phyloP scores from a whole-genome alignment of 345 rosid species.

The Gossypium turneri region DNA sequence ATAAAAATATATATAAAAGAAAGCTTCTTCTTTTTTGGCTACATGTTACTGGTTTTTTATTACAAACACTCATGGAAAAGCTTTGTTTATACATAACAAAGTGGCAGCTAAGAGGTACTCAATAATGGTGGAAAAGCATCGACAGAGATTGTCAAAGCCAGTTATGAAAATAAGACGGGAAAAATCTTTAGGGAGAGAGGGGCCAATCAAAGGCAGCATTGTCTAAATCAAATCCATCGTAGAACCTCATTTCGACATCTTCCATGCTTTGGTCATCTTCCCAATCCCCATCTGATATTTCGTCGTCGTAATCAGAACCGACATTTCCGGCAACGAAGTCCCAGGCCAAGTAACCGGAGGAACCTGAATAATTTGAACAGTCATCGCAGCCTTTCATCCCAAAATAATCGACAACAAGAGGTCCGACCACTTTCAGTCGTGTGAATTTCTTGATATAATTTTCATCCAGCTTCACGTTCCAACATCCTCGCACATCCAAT shows the following conservation, averaged over 20 bases:
- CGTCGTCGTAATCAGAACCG: conserved; percentile 18
- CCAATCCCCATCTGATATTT: conserved; percentile 20
- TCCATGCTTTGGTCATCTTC: conserved; percentile 22
- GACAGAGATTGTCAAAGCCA: conserved; percentile 1
- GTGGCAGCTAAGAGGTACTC: not conserved
- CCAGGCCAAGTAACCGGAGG: conserved; percentile 29
- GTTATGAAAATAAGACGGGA: not conserved
- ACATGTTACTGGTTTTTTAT: conserved; percentile 10
- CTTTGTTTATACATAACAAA: conserved; percentile 4
- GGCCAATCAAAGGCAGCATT: conserved; percentile 25
- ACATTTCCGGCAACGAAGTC: conserved; percentile 19
- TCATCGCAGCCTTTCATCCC: conserved; percentile 27
- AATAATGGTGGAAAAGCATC: not conserved
- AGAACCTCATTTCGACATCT: conserved; percentile 31
- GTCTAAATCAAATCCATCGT: conserved; percentile 21
- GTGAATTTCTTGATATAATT: conserved; percentile 20
- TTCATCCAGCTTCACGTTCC: conserved; percentile 25
- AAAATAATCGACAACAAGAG: conserved; percentile 17
- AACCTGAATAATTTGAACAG: conserved; percentile 27
- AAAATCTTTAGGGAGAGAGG: conserved; percentile 19
- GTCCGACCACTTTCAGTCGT: conserved; percentile 25
- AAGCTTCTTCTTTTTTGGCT: not conserved
- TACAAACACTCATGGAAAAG: conserved; percentile 7
- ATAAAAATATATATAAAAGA: not conserved
- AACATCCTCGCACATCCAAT: conserved; percentile 27